Conservation (phyloP, 768 basidiomycete genomes). For the Pisolithus tinctorius region DNA sequence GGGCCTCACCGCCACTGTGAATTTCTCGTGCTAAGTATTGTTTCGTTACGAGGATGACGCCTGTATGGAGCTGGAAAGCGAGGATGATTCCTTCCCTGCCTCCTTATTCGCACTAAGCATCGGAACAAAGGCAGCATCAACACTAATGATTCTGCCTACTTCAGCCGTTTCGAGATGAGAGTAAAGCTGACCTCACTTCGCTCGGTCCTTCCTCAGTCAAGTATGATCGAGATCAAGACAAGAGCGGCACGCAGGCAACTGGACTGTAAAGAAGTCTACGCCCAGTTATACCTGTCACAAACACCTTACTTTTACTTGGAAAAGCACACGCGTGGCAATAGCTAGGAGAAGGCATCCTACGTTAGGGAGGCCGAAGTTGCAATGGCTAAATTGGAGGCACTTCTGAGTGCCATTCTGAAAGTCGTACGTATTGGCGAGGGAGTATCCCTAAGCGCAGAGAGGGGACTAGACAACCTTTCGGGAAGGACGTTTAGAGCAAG, state of each 20-base stretch:
- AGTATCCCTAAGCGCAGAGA: conserved; percentile 37
- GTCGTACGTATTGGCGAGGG: conserved; percentile 46
- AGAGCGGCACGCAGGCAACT: conserved; percentile 21
- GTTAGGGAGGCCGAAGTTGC: conserved; percentile 14
- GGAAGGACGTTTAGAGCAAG: conserved; percentile 16
- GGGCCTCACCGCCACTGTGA: no score
- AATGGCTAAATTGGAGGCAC: conserved; percentile 20
- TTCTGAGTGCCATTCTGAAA: conserved; percentile 35
- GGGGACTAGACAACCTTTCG: conserved; percentile 15
- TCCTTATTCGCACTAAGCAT: conserved; percentile 22
- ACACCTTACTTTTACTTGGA: conserved; percentile 57
- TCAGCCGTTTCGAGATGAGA: conserved; percentile 4
- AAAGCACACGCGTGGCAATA: conserved; percentile 45
- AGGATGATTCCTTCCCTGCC: conserved; percentile 19
- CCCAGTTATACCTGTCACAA: conserved; percentile 65
- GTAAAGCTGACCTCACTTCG: conserved; percentile 21
- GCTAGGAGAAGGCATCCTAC: conserved; percentile 17
- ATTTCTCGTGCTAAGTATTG: no score
- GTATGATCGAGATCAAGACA: conserved; percentile 32
- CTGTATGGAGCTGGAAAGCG: conserved; percentile 12
- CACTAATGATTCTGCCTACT: conserved; percentile 1
- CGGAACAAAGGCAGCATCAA: background rate
- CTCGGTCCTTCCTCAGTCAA: conserved; percentile 27
- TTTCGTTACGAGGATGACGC: conserved; percentile 55
- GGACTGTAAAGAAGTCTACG: conserved; percentile 57